phyloP scores from a whole-genome alignment of 1,139 yeast genomes.

The Geotrichum aggregatum region DNA sequence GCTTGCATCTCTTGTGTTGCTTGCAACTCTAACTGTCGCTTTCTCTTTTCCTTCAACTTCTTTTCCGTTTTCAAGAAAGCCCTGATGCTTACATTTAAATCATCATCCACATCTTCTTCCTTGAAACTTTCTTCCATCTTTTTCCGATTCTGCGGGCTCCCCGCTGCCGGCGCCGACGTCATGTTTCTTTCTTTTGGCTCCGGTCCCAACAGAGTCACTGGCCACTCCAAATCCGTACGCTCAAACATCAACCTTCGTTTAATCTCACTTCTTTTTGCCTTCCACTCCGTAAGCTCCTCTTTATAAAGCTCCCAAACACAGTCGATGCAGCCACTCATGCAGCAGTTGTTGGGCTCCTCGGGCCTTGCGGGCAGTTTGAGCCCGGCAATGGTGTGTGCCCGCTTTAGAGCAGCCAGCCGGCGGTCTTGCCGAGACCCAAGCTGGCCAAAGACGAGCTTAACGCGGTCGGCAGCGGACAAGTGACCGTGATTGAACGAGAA shows the following conservation, averaged over 20 bases:
- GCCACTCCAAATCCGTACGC: constrained; percentile 24
- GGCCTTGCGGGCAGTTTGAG: constrained; percentile 76
- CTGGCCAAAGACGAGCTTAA: constrained; percentile 38
- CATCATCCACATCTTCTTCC: constrained; percentile 55
- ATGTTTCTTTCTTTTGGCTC: constrained; percentile 24
- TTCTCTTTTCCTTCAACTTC: constrained; percentile 46
- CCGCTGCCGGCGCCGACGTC: not conserved
- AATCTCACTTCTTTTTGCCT: constrained; percentile 29
- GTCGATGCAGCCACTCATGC: constrained; percentile 95
- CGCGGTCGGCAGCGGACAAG: constrained; percentile 24
- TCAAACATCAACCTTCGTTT: constrained; percentile 9
- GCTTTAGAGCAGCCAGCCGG: constrained; percentile 31
- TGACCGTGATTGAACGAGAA: constrained; percentile 22
- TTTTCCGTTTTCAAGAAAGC: constrained; percentile 84
- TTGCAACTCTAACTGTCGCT: constrained; percentile 1
- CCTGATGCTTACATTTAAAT: constrained; percentile 68
- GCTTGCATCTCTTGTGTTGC: not conserved
- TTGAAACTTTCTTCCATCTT: not conserved
- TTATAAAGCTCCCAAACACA: constrained; percentile 94
- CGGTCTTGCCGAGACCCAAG: constrained; percentile 39
- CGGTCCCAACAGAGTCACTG: constrained; percentile 23
- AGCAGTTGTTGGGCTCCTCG: constrained; percentile 87
- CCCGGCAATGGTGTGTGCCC: constrained; percentile 54
- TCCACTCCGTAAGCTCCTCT: constrained; percentile 86
- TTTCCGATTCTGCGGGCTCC: not conserved